These are phyloP conservation scores for Ligustrum vulgare DNA, from an alignment of 257 asterid species.

Conservation along the genomic window DNA sequence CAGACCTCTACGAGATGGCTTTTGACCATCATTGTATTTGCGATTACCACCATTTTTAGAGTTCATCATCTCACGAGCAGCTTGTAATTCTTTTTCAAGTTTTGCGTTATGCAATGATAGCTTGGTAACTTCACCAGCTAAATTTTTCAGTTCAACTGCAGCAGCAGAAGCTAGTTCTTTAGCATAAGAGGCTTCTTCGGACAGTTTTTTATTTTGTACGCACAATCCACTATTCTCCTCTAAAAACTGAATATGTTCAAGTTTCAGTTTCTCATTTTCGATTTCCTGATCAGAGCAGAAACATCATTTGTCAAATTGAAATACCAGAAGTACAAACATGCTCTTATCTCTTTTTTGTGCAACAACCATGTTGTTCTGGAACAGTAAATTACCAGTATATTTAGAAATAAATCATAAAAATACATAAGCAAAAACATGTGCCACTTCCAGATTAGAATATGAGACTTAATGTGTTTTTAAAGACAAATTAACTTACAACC, in stretches of 20 bases:
- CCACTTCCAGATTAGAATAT: background rate
- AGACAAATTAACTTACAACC: background rate
- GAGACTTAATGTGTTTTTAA: background rate
- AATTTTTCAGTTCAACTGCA: constrained; percentile 83
- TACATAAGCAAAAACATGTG: background rate
- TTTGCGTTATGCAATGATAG: constrained; percentile 75
- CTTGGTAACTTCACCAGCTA: constrained; percentile 94
- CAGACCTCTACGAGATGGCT: constrained; percentile 65
- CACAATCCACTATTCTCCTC: constrained; percentile 86
- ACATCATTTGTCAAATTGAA: constrained; percentile 14
- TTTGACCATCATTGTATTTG: constrained; percentile 52
- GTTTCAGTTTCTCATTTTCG: constrained; percentile 81
- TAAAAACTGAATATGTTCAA: constrained; percentile 67
- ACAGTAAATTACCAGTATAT: constrained; percentile 1
- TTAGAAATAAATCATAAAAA: background rate
- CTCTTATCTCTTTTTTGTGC: background rate
- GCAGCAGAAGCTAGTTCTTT: constrained; percentile 99
- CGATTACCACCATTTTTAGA: constrained; percentile 61
- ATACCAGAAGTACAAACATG: constrained; percentile 8
- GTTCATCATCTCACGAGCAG: constrained; percentile 57
- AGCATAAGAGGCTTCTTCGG: constrained; percentile 95
- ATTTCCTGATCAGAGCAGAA: constrained; percentile 56
- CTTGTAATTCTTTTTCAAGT: constrained; percentile 71
- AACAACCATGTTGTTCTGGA: background rate
- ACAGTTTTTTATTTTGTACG: constrained; percentile 82